Conservation (phyloP, 2,329 filamentous ascomycete species). For the Sarocladium brachiariae region DNA sequence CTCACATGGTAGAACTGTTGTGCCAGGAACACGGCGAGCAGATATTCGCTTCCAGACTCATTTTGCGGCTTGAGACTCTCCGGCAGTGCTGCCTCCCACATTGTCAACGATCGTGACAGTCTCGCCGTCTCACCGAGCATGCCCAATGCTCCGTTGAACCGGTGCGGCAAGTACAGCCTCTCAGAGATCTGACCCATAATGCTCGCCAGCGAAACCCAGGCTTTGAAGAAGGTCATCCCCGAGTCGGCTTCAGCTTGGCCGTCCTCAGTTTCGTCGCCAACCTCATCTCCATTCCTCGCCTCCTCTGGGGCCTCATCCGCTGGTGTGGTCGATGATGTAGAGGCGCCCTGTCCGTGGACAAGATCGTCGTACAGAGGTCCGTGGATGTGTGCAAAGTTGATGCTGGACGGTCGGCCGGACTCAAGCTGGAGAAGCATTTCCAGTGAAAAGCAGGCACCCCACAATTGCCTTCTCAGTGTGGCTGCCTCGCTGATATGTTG, state of each 20-base stretch:
- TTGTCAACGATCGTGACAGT: neutral
- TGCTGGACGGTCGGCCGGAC: neutral
- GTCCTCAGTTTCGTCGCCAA: too few species aligned
- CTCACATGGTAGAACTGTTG: constrained; percentile 4
- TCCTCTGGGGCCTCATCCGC: neutral
- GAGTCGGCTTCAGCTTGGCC: too few species aligned
- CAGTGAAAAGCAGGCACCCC: neutral
- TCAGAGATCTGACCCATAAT: constrained; percentile 4
- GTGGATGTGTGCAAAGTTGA: neutral
- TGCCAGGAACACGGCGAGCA: neutral
- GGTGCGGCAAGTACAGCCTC: neutral
- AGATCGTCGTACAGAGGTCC: neutral
- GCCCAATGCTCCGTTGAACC: neutral
- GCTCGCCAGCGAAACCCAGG: neutral
- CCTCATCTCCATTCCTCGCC: neutral
- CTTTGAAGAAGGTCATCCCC: constrained; percentile 4
- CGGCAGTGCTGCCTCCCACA: neutral
- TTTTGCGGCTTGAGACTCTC: neutral
- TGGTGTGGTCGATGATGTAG: neutral
- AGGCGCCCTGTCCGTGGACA: too few species aligned
- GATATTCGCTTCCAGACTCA: neutral
- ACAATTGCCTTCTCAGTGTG: neutral
- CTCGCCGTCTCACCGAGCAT: neutral
- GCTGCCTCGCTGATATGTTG: neutral
- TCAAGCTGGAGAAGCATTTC: constrained; percentile 4